These are phyloP conservation scores for Xylaria multiplex DNA, from an alignment of 2,329 filamentous ascomycete genomes.

Conservation along the genomic window DNA sequence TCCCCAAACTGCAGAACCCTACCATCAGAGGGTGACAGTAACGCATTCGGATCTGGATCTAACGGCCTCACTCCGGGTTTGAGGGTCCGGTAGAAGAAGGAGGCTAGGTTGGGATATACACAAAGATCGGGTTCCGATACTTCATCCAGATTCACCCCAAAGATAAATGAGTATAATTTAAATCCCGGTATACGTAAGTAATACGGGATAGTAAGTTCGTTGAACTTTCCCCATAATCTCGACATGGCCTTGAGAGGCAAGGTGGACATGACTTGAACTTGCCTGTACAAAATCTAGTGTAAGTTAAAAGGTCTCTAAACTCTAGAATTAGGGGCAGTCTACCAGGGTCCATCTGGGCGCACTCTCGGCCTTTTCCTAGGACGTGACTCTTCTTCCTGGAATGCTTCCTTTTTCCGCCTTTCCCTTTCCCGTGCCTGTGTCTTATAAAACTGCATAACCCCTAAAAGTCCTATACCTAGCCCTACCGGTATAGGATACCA, in stretches of 20 bases:
- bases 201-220: constrained; percentile 88
- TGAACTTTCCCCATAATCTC: constrained; percentile 89
- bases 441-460: constrained; percentile 84
- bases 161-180: constrained; percentile 88
- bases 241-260: constrained; percentile 91
- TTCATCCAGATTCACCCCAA: constrained; percentile 91
- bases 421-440: constrained; percentile 68
- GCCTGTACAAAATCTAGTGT: constrained; percentile 58
- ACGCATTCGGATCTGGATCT: constrained; percentile 79
- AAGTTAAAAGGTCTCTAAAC: constrained; percentile 12
- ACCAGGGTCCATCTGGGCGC: constrained; percentile 86
- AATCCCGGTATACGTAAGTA: constrained; percentile 89
- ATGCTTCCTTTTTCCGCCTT: constrained; percentile 58
- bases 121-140: constrained; percentile 89
- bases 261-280: constrained; percentile 93
- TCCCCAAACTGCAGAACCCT: constrained; percentile 90
- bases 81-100: constrained; percentile 96
- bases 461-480: constrained; percentile 85
- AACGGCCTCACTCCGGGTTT: constrained; percentile 89
- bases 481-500: constrained; percentile 94
- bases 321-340: constrained; percentile 39
- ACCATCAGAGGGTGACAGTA: constrained; percentile 91
- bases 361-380: constrained; percentile 69
- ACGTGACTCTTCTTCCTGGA: constrained; percentile 53
- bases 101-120: constrained; percentile 88